phyloP scores from a whole-genome alignment of 2,329 filamentous ascomycete species.

The Colletotrichum simmondsii region DNA sequence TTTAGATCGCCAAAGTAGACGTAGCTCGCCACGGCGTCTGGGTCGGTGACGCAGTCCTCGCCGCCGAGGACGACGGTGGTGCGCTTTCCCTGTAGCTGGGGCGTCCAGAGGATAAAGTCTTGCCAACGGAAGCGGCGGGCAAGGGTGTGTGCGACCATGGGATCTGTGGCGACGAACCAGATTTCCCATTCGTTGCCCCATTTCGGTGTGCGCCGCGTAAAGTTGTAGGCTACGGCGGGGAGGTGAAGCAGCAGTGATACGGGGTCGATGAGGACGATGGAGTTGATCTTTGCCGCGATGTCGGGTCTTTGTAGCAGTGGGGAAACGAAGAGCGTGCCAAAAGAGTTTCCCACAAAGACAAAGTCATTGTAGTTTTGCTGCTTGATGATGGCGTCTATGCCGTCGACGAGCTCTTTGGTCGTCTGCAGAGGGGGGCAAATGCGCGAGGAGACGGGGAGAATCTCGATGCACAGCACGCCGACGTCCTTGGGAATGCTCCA shows the following conservation, averaged over 20 bases:
- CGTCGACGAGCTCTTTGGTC: slow-evolving; percentile 32
- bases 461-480: slow-evolving; percentile 73
- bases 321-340: slow-evolving; percentile 71
- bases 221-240: slow-evolving; percentile 78
- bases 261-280: slow-evolving; percentile 66
- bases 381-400: slow-evolving; percentile 60
- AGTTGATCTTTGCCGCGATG: slow-evolving; percentile 57
- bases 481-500: slow-evolving; percentile 58
- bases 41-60: slow-evolving; percentile 38
- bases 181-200: slow-evolving; percentile 75
- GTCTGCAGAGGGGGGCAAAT: slow-evolving; percentile 57
- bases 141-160: slow-evolving; percentile 72
- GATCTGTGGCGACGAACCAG: slow-evolving; percentile 78
- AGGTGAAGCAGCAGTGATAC: slow-evolving; percentile 76
- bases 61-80: slow-evolving; percentile 39
- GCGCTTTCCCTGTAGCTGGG: slow-evolving; percentile 60
- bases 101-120: slow-evolving; percentile 77
- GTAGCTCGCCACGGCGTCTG: slow-evolving; percentile 40
- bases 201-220: slow-evolving; percentile 64
- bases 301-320: slow-evolving; percentile 51
- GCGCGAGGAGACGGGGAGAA: slow-evolving; percentile 73
- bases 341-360: slow-evolving; percentile 72
- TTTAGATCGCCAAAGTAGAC: slow-evolving; percentile 37
- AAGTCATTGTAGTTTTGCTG: slow-evolving; percentile 68
- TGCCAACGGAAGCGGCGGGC: slow-evolving; percentile 78